Base-by-base conservation (phyloP, 2,329 filamentous ascomycete genomes). In the Fusarium fracticaudum region DNA sequence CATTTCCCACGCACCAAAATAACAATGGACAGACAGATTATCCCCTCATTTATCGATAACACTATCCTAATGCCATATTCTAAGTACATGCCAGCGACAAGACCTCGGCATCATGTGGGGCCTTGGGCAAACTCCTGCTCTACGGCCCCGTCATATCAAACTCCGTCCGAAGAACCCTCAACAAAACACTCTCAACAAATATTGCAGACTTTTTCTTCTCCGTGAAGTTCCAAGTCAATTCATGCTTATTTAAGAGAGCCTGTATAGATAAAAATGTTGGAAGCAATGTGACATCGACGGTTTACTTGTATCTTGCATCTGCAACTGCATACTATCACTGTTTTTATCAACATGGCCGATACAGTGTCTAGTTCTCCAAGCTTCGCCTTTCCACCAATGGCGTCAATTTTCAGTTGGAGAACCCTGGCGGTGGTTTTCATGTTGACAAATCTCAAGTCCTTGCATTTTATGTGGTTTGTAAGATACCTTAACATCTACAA, bases 221-320 rank as follows among this genome's bases (percentile, higher is more conserved):
- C 8, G 24, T 20, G 5, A 13, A 9, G 11, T 13, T 29, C 12
- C 17, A 45, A 8, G 8, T 26, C 44, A 3, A 45, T 26, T 20
- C 11, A 13, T 8, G 9, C 24, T 26, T 26, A 14, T 14, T 47
- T 4, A 29, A 47, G 24, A 20, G 18, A 26, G 24, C 44, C 13
- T 20, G 18, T 0, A 7, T 9, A 14, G 12, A 10, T 14, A 47
- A 1, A 10, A 29, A 29, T 13, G 8, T 14, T 20, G 1, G 6
- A 29, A 14, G 18, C 11, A 4, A 12, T 10, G 18, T 29, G 13
- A 6, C 18, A 47, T 47, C 8, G 2, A 20, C 18, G 11, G 18
- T 10, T 29, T 29, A 20, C 18, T 24, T 15, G 4, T 7, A 9
- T 14, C 44, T 29, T 29, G 5, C 17, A 26, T 20, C 44, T 14